phyloP scores from a whole-genome alignment of 352 stramenopile genomes.

The Nothophytophthora sp. region DNA sequence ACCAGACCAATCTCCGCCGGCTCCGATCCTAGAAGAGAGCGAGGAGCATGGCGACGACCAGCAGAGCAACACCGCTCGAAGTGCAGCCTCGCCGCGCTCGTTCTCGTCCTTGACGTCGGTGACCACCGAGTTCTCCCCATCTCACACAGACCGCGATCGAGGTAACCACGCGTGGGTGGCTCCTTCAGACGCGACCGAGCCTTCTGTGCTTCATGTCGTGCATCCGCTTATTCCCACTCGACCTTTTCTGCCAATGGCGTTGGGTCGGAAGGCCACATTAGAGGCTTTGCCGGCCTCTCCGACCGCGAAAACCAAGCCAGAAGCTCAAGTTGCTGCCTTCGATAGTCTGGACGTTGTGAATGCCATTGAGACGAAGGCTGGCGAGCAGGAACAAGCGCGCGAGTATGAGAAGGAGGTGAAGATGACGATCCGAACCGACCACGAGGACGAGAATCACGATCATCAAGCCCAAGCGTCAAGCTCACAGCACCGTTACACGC shows the following conservation, averaged over 20 bases:
- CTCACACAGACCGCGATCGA: slow-evolving; percentile 9
- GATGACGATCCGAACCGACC: slow-evolving; percentile 14
- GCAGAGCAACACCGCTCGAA: background rate
- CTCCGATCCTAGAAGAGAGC: slow-evolving; percentile 21
- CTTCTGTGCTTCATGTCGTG: slow-evolving; percentile 17
- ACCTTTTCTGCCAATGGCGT: slow-evolving; percentile 17
- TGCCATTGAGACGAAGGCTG: slow-evolving; percentile 1
- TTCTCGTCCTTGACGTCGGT: slow-evolving; percentile 17
- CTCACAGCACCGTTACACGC: slow-evolving; percentile 16
- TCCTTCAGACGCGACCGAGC: slow-evolving; percentile 9
- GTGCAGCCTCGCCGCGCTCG: background rate
- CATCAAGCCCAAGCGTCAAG: background rate
- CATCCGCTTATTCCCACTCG: slow-evolving; percentile 41
- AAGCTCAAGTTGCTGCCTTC: slow-evolving; percentile 8
- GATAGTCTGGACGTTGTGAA: slow-evolving; percentile 13
- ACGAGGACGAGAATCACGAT: background rate
- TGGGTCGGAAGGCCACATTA: slow-evolving; percentile 27
- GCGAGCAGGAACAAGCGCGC: background rate
- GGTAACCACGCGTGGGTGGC: slow-evolving; percentile 24
- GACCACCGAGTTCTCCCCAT: slow-evolving; percentile 7
- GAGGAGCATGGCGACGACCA: slow-evolving; percentile 6
- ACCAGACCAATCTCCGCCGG: background rate
- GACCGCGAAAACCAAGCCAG: slow-evolving; percentile 12
- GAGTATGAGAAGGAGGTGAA: background rate
- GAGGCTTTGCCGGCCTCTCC: slow-evolving; percentile 23